Evolutionary conservation across 192 early-diverging fungal genomes (phyloP).

Genomic region (Coemansia aciculifera): DNA sequence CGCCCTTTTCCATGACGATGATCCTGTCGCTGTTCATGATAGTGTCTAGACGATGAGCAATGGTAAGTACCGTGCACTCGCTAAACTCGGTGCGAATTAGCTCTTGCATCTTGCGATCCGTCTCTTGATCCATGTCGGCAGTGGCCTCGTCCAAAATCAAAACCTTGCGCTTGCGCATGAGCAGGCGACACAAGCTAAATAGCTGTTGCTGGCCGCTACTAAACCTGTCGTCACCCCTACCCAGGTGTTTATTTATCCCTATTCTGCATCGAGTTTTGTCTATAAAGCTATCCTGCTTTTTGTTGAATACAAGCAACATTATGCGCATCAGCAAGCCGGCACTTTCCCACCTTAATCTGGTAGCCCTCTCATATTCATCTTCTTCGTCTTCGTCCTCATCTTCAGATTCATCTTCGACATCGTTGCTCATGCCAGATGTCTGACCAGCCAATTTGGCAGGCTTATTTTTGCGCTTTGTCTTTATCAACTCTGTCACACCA

Average conservation of each 20-base stretch:
- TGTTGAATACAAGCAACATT: not conserved
- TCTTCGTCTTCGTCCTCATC: constrained; percentile 26
- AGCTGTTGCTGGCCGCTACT: constrained; percentile 62
- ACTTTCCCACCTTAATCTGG: not conserved
- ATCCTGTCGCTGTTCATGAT: constrained; percentile 62
- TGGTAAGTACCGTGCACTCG: constrained; percentile 56
- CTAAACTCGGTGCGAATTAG: constrained; percentile 56
- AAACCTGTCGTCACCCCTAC: constrained; percentile 38
- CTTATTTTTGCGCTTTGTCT: not conserved
- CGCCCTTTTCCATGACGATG: constrained; percentile 52
- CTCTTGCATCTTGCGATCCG: constrained; percentile 15
- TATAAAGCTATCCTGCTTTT: not conserved
- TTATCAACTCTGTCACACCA: not conserved
- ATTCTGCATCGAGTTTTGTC: not conserved
- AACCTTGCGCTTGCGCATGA: constrained; percentile 57
- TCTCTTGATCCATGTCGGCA: constrained; percentile 56
- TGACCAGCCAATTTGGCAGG: not conserved
- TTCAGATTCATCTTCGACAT: not conserved
- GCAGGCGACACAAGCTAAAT: constrained; percentile 59
- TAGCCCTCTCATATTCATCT: not conserved
- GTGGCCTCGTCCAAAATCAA: constrained; percentile 72
- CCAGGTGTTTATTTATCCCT: not conserved
- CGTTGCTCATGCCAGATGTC: not conserved
- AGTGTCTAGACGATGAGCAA: constrained; percentile 73
- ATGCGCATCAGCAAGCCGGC: not conserved